Evolutionary conservation across 1,139 yeast species (phyloP), one percentile per base, ranked within the genome.

Genomic region (Suzukiozyma palmioleophila): DNA sequence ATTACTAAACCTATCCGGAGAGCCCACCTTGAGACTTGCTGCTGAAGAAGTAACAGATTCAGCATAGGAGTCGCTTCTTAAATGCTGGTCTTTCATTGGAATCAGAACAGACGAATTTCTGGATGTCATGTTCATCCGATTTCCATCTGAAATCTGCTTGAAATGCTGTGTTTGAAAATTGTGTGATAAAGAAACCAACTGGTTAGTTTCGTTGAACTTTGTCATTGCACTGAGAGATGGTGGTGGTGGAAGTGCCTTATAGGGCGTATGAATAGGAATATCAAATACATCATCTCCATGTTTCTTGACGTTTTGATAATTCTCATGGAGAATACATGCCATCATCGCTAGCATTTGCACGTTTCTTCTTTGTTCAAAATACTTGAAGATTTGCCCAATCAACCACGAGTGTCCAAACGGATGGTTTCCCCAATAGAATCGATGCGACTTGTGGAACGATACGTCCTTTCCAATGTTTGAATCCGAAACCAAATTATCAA

Each of bases 321-420:
- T 71, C 42, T 77, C 81, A 49, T 60, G 70, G 42, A 77, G 51
- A 3, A 88, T 73, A 60, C 96, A 87, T 2, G 94, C 79, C 54
- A 89, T 62, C 86, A 86, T 84, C 1, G 96, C 96, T 15, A 92
- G 66, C 96, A 90, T 88, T 57, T 90, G 97, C 16, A 87, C 64
- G 52, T 90, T 84, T 3, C 81, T 80, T 37, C 68, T 58, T 32
- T 53, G 60, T 51, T 84, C 94, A 53, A 83, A 89, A 50, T 83
- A 81, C 1, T 62, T 57, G 54, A 90, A 69, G 36, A 89, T 65
- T 46, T 80, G 79, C 29, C 71, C 70, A 0, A 88, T 68, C n/a
- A 88, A 63, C 84, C 92, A 81, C 4, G 72, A 55, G n/a, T 81
- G 75, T 0, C 96, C 96, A 57, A 84, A 76, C 0, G 94, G 92